A percentile compares a stretch with the other conserved stretches of the same genome.
Conservation (phyloP, 176 grass and related monocot species). For the Rhynchospora tenuis region DNA sequence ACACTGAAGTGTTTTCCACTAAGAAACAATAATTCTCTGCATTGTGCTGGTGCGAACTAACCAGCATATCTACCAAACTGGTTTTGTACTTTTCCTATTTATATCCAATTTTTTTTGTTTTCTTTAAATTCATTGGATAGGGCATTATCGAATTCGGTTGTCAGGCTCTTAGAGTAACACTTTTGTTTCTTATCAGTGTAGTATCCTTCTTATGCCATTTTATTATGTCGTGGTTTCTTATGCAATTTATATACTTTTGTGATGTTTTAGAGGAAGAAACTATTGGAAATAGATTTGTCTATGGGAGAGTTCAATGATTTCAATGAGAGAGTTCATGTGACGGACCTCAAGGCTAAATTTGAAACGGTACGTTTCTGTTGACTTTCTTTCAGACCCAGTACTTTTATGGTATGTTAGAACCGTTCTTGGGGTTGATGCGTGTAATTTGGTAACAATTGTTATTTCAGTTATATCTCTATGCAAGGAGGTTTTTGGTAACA, state of each 20-base stretch:
- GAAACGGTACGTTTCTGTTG: slow-evolving; percentile 46
- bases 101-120: not conserved
- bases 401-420: no score
- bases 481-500: not conserved
- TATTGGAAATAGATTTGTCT: slow-evolving; percentile 67
- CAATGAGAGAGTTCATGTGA: slow-evolving; percentile 63
- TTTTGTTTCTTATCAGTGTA: not conserved
- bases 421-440: no score
- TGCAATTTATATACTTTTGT: not conserved
- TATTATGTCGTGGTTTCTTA: not conserved
- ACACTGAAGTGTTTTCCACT: not conserved
- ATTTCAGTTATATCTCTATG: not conserved
- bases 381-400: not conserved
- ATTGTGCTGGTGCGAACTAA: not conserved
- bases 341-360: slow-evolving; percentile 55
- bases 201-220: not conserved
- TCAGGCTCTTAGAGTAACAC: not conserved
- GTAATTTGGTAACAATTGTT: no score
- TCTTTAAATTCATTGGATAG: not conserved
- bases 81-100: not conserved
- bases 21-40: not conserved
- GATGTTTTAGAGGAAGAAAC: slow-evolving; percentile 35
- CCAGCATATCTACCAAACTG: not conserved
- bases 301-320: slow-evolving; percentile 61
- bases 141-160: not conserved